Evolutionary conservation across 345 rosid species (phyloP).

Genomic region (Euphorbia tirucalli): DNA sequence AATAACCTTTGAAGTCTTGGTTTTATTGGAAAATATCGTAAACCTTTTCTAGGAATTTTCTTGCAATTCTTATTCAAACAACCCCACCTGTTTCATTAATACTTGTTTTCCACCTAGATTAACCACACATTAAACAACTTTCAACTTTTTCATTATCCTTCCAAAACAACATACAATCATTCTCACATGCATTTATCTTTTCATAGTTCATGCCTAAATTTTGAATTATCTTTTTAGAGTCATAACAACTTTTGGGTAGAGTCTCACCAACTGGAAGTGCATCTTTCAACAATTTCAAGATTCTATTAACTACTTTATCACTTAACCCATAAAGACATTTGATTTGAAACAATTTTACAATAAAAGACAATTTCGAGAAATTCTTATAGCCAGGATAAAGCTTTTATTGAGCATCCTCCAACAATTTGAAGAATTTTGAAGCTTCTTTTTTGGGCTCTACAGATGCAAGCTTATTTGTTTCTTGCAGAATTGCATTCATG

Average conservation of each 20-base stretch:
- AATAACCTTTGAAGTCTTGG: background rate
- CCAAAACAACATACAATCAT: no score
- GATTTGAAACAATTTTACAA: background rate
- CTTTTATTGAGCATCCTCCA: background rate
- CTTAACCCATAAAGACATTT: slow-evolving; percentile 1
- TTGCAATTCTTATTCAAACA: background rate
- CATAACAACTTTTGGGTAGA: no score
- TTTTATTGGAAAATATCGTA: background rate
- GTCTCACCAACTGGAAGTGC: no score
- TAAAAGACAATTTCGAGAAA: background rate
- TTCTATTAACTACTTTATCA: background rate
- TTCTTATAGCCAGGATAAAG: background rate
- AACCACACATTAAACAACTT: background rate
- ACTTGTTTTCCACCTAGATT: background rate
- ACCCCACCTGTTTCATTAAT: no score
- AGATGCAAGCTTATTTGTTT: no score
- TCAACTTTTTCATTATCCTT: no score
- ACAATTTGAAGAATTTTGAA: background rate
- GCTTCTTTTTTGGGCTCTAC: no score
- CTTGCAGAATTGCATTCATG: no score
- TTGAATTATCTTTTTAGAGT: no score
- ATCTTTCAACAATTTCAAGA: background rate
- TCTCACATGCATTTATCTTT: no score
- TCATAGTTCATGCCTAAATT: no score
- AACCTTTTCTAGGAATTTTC: background rate